Conservation (phyloP, 2,329 filamentous ascomycete genomes). For the Trichocomaceae sp. region DNA sequence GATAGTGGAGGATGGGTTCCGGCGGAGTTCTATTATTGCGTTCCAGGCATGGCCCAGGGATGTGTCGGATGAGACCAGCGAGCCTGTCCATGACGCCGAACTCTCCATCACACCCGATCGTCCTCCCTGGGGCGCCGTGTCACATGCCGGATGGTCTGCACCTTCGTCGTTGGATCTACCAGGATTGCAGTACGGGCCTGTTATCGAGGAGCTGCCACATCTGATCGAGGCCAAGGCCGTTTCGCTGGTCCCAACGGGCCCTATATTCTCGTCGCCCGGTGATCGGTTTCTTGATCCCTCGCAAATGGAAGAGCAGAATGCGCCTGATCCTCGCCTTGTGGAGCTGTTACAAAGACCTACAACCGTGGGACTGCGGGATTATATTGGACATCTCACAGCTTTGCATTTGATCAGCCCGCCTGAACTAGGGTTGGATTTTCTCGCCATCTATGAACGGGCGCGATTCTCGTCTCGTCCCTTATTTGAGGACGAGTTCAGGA, state of each 20-base stretch:
- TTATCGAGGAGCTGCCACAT: conserved; percentile 77
- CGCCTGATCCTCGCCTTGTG: conserved; percentile 62
- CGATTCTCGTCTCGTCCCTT: conserved; percentile 70
- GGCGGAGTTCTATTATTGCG: conserved; percentile 71
- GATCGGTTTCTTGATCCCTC: conserved; percentile 26
- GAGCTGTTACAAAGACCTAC: conserved; percentile 63
- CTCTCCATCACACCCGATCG: conserved; percentile 33
- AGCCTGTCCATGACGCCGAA: conserved; percentile 24
- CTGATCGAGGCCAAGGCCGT: conserved; percentile 89
- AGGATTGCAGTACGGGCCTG: conserved; percentile 73
- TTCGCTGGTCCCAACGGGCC: conserved; percentile 64
- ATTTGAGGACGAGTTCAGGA: conserved; percentile 63
- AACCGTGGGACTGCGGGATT: conserved; percentile 70
- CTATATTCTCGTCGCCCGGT: conserved; percentile 36
- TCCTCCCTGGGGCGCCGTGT: conserved; percentile 72
- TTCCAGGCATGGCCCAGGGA: conserved; percentile 69
- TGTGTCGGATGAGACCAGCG: conserved; percentile 35
- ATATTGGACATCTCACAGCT: conserved; percentile 63
- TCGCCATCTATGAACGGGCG: conserved; percentile 72
- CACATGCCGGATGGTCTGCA: conserved; percentile 83
- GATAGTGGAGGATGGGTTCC: conserved; percentile 66
- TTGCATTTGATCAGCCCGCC: conserved; percentile 57
- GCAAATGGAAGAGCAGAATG: conserved; percentile 28
- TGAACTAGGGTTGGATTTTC: conserved; percentile 53
- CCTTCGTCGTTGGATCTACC: conserved; percentile 68